These are phyloP conservation scores for Platismatia glauca DNA, from an alignment of 495 filamentous ascomycete genomes.

Conservation along the genomic window DNA sequence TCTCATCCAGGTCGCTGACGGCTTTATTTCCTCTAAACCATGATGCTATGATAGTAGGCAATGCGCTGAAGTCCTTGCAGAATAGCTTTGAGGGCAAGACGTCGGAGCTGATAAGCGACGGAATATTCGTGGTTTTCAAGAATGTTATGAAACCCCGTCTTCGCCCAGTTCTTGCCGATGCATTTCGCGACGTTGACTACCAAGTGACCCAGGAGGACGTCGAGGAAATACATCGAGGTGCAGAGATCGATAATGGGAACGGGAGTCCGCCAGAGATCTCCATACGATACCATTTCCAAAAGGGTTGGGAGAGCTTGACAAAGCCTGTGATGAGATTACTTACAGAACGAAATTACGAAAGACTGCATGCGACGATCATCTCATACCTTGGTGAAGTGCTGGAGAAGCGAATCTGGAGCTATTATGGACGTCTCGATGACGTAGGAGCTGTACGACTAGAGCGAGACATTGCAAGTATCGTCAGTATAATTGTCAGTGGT, in stretches of 20 bases:
- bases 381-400: conserved; percentile 64
- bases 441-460: conserved; percentile 83
- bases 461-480: conserved; percentile 73
- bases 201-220: conserved; percentile 42
- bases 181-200: conserved; percentile 91
- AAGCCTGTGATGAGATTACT: conserved; percentile 77
- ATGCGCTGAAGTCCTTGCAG: conserved; percentile 59
- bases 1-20: conserved; percentile 35
- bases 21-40: conserved; percentile 69
- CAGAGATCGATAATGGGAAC: conserved; percentile 24
- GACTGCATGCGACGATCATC: conserved; percentile 62
- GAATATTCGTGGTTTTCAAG: conserved; percentile 74
- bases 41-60: conserved; percentile 58
- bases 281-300: conserved; percentile 66
- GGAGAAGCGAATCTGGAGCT: conserved; percentile 86
- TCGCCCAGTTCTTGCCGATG: conserved; percentile 73
- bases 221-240: conserved; percentile 26
- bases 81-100: conserved; percentile 65
- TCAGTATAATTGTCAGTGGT: conserved; percentile 64
- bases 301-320: conserved; percentile 76
- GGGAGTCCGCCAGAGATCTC: conserved; percentile 36
- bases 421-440: conserved; percentile 68
- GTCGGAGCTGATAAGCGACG: conserved; percentile 72
- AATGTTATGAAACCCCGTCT: conserved; percentile 80
- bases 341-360: conserved; percentile 59